These are phyloP conservation scores for Neofusicoccum laricinum DNA, from an alignment of 2,329 filamentous ascomycete species.

Conservation along the genomic window DNA sequence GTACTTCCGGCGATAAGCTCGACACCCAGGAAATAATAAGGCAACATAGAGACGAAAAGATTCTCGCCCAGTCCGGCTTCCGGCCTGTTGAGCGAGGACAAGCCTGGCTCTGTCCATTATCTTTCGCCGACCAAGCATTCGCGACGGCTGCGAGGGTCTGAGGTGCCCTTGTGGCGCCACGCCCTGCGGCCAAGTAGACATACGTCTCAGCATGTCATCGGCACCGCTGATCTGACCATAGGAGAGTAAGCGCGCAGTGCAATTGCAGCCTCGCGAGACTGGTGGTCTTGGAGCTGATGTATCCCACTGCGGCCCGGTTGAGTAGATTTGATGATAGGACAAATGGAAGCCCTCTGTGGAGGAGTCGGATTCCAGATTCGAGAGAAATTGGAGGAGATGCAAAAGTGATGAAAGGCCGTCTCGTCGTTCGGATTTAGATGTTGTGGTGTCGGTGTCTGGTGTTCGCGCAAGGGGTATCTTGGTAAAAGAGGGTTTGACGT, in stretches of 20 bases:
- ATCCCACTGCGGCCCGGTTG: neutral
- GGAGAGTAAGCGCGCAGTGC: neutral
- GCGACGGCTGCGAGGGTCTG: neutral
- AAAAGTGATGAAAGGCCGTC: slow-evolving; percentile 2
- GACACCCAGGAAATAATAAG: neutral
- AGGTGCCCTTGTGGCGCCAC: neutral
- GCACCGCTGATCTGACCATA: neutral
- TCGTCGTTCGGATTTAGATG: slow-evolving; percentile 7
- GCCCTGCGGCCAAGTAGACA: neutral
- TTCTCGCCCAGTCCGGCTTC: neutral
- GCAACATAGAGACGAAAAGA: neutral
- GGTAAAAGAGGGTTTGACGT: slow-evolving; percentile 10
- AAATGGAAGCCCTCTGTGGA: neutral
- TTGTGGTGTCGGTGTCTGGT: neutral
- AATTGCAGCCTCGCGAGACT: neutral
- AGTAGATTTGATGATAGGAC: neutral
- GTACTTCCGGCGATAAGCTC: slow-evolving; percentile 7
- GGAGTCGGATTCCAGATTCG: neutral
- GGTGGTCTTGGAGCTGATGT: neutral
- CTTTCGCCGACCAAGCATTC: neutral
- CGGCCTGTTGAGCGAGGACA: neutral
- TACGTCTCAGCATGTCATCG: neutral
- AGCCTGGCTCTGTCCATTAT: too few relatives aligned
- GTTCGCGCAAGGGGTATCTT: slow-evolving; percentile 15
- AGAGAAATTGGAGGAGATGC: neutral